Percentiles rank a stretch among this genome's conserved stretches.
Conservation (phyloP, 2,329 filamentous ascomycete species). For the Aureobasidium leucospermi region DNA sequence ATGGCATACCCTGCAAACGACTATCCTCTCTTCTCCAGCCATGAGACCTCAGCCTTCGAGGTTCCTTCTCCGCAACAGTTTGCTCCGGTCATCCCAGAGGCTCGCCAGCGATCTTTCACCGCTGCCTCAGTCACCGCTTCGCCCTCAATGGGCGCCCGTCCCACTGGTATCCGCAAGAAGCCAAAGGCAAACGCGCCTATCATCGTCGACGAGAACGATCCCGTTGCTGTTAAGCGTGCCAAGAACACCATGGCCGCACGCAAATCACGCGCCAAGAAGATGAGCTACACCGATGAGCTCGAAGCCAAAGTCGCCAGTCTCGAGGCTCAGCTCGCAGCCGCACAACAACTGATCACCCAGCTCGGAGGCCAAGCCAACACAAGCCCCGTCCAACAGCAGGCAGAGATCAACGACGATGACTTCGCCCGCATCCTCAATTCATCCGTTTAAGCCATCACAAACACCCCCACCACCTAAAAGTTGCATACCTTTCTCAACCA, state of each 20-base stretch:
- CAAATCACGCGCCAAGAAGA: conserved; percentile 84
- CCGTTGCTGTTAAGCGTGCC: conserved; percentile 81
- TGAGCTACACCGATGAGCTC: conserved; percentile 65
- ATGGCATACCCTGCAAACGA: neutral
- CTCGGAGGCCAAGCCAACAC: conserved; percentile 22
- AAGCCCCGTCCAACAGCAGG: conserved; percentile 10
- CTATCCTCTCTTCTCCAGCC: neutral
- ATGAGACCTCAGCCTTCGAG: neutral
- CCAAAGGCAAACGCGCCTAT: conserved; percentile 77
- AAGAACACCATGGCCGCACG: conserved; percentile 90
- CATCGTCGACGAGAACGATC: conserved; percentile 65
- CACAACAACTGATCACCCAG: neutral
- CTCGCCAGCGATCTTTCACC: conserved; percentile 25
- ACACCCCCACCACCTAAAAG: neutral
- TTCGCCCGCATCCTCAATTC: neutral
- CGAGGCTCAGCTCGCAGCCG: conserved; percentile 31
- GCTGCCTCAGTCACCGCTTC: conserved; percentile 31
- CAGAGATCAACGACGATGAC: neutral
- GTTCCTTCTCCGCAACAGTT: conserved; percentile 24
- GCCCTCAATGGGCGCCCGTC: conserved; percentile 45
- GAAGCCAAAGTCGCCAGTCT: conserved; percentile 59
- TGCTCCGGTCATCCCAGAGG: conserved; percentile 31
- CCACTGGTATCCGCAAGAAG: conserved; percentile 66
- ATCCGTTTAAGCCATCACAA: neutral
- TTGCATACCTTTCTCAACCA: no score